These are phyloP conservation scores for Backusella australiensis DNA, from an alignment of 192 early-diverging fungal genomes.

Conservation along the genomic window DNA sequence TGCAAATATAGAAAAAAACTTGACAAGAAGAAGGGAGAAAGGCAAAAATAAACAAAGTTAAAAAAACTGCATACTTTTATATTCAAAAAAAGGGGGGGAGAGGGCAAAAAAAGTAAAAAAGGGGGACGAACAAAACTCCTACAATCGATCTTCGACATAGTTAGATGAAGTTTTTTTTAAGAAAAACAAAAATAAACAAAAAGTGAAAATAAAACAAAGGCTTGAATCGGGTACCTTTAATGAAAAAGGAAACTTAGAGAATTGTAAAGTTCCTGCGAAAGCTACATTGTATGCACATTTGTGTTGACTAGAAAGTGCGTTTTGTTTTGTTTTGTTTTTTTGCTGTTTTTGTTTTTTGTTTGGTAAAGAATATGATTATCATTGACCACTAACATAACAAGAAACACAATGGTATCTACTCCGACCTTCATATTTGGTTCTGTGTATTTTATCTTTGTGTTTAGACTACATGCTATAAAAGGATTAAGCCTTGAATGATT, in stretches of 20 bases:
- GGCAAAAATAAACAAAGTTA: conserved; percentile 3
- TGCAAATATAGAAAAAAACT: conserved; percentile 6
- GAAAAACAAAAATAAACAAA: background rate
- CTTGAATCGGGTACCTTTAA: background rate
- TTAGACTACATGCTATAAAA: background rate
- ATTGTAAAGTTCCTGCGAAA: background rate
- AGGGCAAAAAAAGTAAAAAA: background rate
- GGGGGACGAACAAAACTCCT: background rate
- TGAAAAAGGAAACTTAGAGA: background rate
- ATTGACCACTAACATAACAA: conserved; percentile 1
- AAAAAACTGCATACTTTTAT: background rate
- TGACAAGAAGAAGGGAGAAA: conserved; percentile 1
- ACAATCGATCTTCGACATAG: conserved; percentile 6
- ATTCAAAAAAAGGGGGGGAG: background rate
- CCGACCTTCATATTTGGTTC: background rate
- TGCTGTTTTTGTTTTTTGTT: conserved; percentile 3
- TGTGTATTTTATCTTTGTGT: background rate
- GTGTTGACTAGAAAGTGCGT: conserved; percentile 5
- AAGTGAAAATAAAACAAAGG: background rate
- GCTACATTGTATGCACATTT: background rate
- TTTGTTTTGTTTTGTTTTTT: conserved; percentile 4
- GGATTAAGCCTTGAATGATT: background rate
- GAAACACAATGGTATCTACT: background rate
- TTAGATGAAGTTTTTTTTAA: background rate
- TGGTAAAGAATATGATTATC: background rate